These are phyloP conservation scores for Erodium moschatum DNA, from an alignment of 441 rosid genomes.

Conservation along the genomic window DNA sequence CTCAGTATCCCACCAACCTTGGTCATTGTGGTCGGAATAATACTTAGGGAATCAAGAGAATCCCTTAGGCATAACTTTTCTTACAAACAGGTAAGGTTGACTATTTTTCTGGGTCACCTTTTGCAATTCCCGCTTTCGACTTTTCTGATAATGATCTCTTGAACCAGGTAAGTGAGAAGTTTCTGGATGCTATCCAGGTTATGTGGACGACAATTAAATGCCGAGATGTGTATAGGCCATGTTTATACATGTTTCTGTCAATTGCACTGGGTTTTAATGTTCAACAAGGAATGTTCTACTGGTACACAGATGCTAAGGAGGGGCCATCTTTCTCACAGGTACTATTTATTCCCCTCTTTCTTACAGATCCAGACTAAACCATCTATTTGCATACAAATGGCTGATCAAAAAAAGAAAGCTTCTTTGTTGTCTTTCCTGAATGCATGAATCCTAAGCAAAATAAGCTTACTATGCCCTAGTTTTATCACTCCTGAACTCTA, in stretches of 20 bases:
- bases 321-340: conserved; percentile 93
- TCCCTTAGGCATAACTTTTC: conserved; percentile 40
- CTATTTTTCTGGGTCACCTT: background rate
- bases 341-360: conserved; percentile 7
- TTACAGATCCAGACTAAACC: background rate
- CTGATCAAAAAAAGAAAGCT: too few species aligned
- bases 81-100: conserved; percentile 50
- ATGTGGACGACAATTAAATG: conserved; percentile 78
- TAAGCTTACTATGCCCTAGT: background rate
- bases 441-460: background rate
- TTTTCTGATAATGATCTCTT: conserved; percentile 12
- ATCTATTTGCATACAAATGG: background rate
- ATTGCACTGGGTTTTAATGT: conserved; percentile 64
- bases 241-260: conserved; percentile 81
- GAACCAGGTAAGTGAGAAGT: conserved; percentile 55
- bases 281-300: conserved; percentile 81
- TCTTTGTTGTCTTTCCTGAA: too few species aligned
- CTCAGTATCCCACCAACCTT: conserved; percentile 65
- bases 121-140: conserved; percentile 17
- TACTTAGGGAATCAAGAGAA: conserved; percentile 42
- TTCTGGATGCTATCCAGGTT: conserved; percentile 62
- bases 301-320: conserved; percentile 73
- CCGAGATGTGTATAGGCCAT: conserved; percentile 81
- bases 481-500: background rate
- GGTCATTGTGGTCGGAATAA: conserved; percentile 49